Conservation (phyloP, 495 filamentous ascomycete species). For the Aspergillus cristatus region DNA sequence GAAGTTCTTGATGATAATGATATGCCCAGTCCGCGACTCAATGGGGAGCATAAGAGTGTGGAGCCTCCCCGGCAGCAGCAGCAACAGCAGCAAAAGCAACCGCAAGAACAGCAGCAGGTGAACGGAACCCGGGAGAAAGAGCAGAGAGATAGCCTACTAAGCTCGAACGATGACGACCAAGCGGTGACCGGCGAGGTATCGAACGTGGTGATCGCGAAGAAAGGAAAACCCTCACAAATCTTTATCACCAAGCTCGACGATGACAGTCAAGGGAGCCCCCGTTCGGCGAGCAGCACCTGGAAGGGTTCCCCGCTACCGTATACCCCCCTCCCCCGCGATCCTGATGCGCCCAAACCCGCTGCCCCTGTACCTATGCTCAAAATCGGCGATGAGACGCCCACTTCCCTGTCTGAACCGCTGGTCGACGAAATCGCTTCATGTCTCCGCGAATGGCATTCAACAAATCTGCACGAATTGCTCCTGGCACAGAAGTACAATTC, state of each 20-base stretch:
- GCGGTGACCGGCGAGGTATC: slow-evolving; percentile 20
- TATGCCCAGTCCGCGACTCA: slow-evolving; percentile 15
- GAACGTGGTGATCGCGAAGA: slow-evolving; percentile 31
- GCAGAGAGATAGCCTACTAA: slow-evolving; percentile 19
- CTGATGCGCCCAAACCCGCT: slow-evolving; percentile 62
- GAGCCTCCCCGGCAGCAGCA: slow-evolving; percentile 3
- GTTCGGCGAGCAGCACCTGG: slow-evolving; percentile 21
- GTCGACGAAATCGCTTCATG: slow-evolving; percentile 97
- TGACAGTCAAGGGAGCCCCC: slow-evolving; percentile 20
- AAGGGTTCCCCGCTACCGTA: slow-evolving; percentile 23
- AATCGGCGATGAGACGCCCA: slow-evolving; percentile 91
- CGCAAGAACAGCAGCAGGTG: slow-evolving; percentile 1
- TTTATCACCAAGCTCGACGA: slow-evolving; percentile 32
- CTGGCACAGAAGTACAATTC: slow-evolving; percentile 69
- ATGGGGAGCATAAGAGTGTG: slow-evolving; percentile 24
- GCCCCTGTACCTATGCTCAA: slow-evolving; percentile 96
- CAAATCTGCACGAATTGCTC: slow-evolving; percentile 89
- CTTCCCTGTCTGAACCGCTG: slow-evolving; percentile 77
- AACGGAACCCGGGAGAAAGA: slow-evolving; percentile 10
- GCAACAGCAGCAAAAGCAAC: too few species aligned
- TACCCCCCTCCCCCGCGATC: slow-evolving; percentile 34
- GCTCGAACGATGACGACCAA: slow-evolving; percentile 18
- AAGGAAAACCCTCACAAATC: slow-evolving; percentile 35
- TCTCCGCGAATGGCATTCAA: slow-evolving; percentile 95
- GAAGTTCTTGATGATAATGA: slow-evolving; percentile 60